phyloP scores from a whole-genome alignment of 2,329 filamentous ascomycete genomes.

The Pseudogymnoascus sp. region DNA sequence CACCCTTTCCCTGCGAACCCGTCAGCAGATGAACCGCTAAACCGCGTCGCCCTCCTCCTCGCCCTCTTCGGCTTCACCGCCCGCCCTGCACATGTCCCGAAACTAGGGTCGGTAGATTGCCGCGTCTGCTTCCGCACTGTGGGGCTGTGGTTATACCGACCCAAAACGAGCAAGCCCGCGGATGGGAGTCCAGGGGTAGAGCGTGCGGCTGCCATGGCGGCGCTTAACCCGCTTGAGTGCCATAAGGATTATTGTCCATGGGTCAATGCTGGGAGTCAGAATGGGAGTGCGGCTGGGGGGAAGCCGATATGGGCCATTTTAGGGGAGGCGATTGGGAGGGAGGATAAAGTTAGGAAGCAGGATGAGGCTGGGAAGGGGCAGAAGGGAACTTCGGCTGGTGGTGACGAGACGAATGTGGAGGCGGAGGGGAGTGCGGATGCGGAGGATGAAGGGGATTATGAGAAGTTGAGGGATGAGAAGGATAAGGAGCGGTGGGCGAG shows the following conservation, averaged over 20 bases:
- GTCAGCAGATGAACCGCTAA: slow-evolving; percentile 31
- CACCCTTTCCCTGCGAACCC: slow-evolving; percentile 37
- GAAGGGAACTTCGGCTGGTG: slow-evolving; percentile 12
- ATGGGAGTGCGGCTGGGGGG: slow-evolving; percentile 31
- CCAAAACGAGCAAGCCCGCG: slow-evolving; percentile 56
- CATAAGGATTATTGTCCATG: slow-evolving; percentile 82
- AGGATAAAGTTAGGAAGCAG: neutral
- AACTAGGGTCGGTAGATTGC: slow-evolving; percentile 50
- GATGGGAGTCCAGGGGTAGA: slow-evolving; percentile 45
- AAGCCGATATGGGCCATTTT: slow-evolving; percentile 40
- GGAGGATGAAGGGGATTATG: slow-evolving; percentile 25
- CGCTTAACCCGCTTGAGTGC: slow-evolving; percentile 62
- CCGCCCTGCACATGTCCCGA: slow-evolving; percentile 20
- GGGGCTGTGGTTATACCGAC: slow-evolving; percentile 89
- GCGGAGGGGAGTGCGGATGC: slow-evolving; percentile 27
- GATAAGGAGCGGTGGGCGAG: slow-evolving; percentile 70
- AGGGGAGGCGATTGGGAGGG: slow-evolving; percentile 35
- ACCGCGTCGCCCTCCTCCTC: slow-evolving; percentile 58
- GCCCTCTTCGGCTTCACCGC: slow-evolving; percentile 72
- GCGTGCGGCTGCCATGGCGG: slow-evolving; percentile 49
- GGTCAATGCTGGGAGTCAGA: slow-evolving; percentile 60
- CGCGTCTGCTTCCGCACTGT: slow-evolving; percentile 80
- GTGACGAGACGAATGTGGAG: slow-evolving; percentile 21
- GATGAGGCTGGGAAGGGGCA: slow-evolving; percentile 8
- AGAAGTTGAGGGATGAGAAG: slow-evolving; percentile 45